phyloP scores from a whole-genome alignment of 1,284 basidiomycete species.

The Ustilago hordei region DNA sequence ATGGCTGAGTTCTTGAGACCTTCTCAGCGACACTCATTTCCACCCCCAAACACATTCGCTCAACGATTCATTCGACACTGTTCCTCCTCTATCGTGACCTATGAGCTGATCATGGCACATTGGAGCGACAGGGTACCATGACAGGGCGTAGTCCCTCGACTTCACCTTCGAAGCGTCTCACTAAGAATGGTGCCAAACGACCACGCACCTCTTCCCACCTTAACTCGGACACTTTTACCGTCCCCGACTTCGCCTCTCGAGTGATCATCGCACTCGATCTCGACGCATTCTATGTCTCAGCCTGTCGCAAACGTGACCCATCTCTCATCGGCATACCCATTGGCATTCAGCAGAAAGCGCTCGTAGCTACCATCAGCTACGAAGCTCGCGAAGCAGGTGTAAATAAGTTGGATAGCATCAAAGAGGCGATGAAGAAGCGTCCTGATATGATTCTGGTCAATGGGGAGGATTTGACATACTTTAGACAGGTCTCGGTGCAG shows the following conservation, averaged over 20 bases:
- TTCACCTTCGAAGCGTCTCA: conserved; percentile 19
- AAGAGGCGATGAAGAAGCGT: conserved; percentile 64
- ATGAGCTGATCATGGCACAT: conserved; percentile 18
- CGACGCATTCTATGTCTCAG: conserved; percentile 68
- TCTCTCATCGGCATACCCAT: conserved; percentile 68
- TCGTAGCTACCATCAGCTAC: conserved; percentile 70
- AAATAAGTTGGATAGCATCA: conserved; percentile 67
- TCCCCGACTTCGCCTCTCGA: conserved; percentile 15
- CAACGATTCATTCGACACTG: background rate
- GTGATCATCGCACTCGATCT: conserved; percentile 57
- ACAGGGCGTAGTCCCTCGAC: conserved; percentile 36
- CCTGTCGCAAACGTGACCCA: conserved; percentile 68
- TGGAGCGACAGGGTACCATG: conserved; percentile 25
- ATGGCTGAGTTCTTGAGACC: conserved; percentile 4
- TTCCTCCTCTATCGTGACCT: no score
- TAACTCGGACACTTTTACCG: no score
- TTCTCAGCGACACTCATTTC: background rate
- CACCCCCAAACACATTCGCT: background rate
- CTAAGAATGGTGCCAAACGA: conserved; percentile 16
- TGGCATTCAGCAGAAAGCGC: conserved; percentile 70
- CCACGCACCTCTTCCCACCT: conserved; percentile 8
- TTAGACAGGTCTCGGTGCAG: conserved; percentile 62
- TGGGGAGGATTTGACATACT: conserved; percentile 70
- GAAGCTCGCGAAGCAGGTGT: conserved; percentile 70
- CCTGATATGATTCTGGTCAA: conserved; percentile 69